Conservation (phyloP, 2,329 filamentous ascomycete genomes). For the Didymella exigua region DNA sequence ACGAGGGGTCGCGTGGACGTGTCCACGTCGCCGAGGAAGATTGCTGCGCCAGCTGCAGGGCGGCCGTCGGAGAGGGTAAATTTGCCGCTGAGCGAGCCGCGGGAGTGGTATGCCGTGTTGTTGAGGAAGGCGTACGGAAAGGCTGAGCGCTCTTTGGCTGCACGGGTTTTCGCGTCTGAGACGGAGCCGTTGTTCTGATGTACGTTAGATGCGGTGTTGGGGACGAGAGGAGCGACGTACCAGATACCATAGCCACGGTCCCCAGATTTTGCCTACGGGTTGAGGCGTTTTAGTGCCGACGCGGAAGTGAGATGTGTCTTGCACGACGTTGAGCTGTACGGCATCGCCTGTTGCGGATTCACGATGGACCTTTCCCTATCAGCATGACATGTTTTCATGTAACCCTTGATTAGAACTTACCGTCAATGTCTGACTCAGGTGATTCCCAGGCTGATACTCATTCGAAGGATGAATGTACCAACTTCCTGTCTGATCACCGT, state of each 20-base stretch:
- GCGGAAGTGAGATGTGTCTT: constrained; percentile 50
- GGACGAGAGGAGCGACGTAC: constrained; percentile 7
- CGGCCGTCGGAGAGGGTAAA: constrained; percentile 53
- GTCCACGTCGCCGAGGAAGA: constrained; percentile 54
- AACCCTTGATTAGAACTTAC: neutral
- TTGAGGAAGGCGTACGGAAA: constrained; percentile 56
- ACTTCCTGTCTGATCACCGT: constrained; percentile 52
- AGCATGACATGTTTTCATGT: neutral
- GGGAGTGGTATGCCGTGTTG: constrained; percentile 51
- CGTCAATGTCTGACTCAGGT: constrained; percentile 57
- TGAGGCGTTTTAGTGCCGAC: constrained; percentile 20
- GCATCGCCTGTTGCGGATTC: constrained; percentile 55
- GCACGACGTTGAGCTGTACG: constrained; percentile 57
- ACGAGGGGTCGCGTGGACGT: constrained; percentile 51
- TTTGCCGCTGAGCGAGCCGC: constrained; percentile 50
- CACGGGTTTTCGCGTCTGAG: constrained; percentile 47
- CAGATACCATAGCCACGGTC: constrained; percentile 36
- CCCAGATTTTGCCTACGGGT: constrained; percentile 38
- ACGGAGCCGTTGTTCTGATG: constrained; percentile 52
- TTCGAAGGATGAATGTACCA: constrained; percentile 53
- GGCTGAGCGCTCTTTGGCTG: constrained; percentile 44
- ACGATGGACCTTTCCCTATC: constrained; percentile 47
- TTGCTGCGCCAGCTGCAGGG: constrained; percentile 51
- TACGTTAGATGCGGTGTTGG: neutral
- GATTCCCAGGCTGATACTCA: constrained; percentile 50